Percentiles rank a stretch among this genome's conserved stretches.
Evolutionary conservation across 2,329 filamentous ascomycete genomes (phyloP).

Genomic region (Hypoxylon sp.): DNA sequence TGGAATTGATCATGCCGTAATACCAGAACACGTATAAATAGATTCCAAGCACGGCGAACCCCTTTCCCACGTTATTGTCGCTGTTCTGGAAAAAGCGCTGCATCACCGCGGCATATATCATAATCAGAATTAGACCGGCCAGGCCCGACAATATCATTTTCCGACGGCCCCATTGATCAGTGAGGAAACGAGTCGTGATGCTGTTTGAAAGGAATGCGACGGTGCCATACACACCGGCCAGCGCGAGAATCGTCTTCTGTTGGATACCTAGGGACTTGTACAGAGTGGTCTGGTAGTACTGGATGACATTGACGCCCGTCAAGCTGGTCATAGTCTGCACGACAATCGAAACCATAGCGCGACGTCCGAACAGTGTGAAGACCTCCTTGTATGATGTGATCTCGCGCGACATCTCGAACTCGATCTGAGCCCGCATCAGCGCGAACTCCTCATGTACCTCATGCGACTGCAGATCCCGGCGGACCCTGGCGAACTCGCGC

Average conservation of each 20-base stretch:
- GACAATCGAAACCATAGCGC: constrained; percentile 67
- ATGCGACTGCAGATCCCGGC: constrained; percentile 61
- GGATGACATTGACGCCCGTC: constrained; percentile 71
- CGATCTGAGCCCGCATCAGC: constrained; percentile 68
- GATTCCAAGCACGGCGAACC: constrained; percentile 71
- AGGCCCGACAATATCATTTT: constrained; percentile 72
- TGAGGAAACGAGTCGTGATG: constrained; percentile 66
- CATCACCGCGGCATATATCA: constrained; percentile 73
- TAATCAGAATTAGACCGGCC: constrained; percentile 65
- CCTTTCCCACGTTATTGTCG: constrained; percentile 69
- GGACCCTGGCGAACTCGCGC: constrained; percentile 63
- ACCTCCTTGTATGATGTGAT: constrained; percentile 67
- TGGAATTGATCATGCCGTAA: constrained; percentile 67
- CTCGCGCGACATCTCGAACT: constrained; percentile 71
- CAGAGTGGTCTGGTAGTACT: constrained; percentile 64
- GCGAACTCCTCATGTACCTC: constrained; percentile 66
- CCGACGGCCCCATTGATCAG: constrained; percentile 71
- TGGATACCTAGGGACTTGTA: constrained; percentile 69
- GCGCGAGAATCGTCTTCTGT: constrained; percentile 64
- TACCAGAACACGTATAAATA: constrained; percentile 70
- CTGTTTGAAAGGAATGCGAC: constrained; percentile 64
- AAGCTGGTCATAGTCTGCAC: constrained; percentile 71
- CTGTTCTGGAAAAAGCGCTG: constrained; percentile 69
- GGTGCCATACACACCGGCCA: constrained; percentile 69
- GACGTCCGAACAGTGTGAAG: constrained; percentile 65